Evolutionary conservation across 108 stramenopile species (phyloP).

Genomic region (Conticribra guillardii): DNA sequence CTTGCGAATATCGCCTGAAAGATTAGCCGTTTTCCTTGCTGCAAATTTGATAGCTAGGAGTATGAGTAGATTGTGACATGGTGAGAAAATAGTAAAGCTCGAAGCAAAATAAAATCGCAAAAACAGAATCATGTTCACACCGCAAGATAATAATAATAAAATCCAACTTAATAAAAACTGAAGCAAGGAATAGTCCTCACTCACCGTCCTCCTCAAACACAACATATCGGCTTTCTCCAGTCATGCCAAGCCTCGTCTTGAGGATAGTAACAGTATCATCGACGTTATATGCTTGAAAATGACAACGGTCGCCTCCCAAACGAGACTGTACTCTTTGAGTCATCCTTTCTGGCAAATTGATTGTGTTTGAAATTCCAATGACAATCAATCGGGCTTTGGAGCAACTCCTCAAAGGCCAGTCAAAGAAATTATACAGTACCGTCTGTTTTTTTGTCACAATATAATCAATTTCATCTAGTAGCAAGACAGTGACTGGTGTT

Average conservation of each 20-base stretch:
- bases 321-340: constrained; percentile 82
- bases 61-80: constrained; percentile 10
- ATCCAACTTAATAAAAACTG: too few relatives aligned
- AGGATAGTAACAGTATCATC: constrained; percentile 63
- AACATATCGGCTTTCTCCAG: constrained; percentile 8
- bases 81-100: constrained; percentile 2
- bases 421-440: constrained; percentile 96
- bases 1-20: constrained; percentile 93
- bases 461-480: constrained; percentile 98
- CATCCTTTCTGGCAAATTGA: constrained; percentile 94
- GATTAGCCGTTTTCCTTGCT: constrained; percentile 84
- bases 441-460: constrained; percentile 93
- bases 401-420: constrained; percentile 84
- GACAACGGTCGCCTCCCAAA: constrained; percentile 63
- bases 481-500: constrained; percentile 61
- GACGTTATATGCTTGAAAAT: constrained; percentile 69
- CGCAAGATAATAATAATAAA: neutral
- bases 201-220: constrained; percentile 37
- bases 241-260: constrained; percentile 60
- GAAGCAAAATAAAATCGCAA: constrained; percentile 2
- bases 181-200: too few relatives aligned
- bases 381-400: constrained; percentile 43
- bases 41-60: constrained; percentile 86
- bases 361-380: constrained; percentile 97
- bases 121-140: neutral